A percentile compares a stretch with the other conserved stretches of the same genome.
phyloP scores from a whole-genome alignment of 2,329 filamentous ascomycete genomes.

The Cladosporium sp. region DNA sequence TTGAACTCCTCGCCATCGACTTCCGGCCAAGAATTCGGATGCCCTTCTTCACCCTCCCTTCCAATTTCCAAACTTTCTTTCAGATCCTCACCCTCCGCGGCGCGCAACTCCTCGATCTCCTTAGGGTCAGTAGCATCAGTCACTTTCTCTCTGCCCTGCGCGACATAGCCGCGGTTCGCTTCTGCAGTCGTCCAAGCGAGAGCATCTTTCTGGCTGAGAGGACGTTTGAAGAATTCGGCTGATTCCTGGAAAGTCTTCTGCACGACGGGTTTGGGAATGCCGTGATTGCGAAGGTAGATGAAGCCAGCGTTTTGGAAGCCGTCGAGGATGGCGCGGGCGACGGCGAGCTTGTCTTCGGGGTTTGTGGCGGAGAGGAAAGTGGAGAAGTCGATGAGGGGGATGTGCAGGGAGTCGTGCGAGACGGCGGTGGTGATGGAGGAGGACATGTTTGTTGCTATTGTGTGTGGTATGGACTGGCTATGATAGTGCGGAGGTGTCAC shows the following conservation, averaged over 20 bases:
- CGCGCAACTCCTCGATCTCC: constrained; percentile 59
- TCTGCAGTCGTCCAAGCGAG: constrained; percentile 62
- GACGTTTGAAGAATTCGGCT: constrained; percentile 67
- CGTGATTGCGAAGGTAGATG: constrained; percentile 77
- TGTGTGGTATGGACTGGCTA: not conserved
- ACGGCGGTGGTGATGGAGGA: constrained; percentile 10
- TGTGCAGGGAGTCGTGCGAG: constrained; percentile 24
- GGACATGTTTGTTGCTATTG: not conserved
- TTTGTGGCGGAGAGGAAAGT: constrained; percentile 57
- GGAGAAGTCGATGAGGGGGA: constrained; percentile 69
- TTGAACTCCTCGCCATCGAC: constrained; percentile 67
- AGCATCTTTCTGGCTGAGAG: constrained; percentile 61
- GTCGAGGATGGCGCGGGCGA: constrained; percentile 71
- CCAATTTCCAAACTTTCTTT: constrained; percentile 67
- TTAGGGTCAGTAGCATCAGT: constrained; percentile 54
- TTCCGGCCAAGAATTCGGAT: constrained; percentile 77
- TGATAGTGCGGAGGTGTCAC: not conserved
- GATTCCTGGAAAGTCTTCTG: constrained; percentile 46
- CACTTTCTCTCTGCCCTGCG: constrained; percentile 66
- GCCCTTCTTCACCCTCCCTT: constrained; percentile 59
- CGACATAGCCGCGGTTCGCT: constrained; percentile 53
- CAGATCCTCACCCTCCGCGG: constrained; percentile 42
- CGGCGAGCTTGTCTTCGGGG: constrained; percentile 28
- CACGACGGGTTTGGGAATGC: constrained; percentile 63
- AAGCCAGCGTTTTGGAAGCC: constrained; percentile 86